Conservation (phyloP, 164 flowering plant species). For the Echeveria elegans region DNA sequence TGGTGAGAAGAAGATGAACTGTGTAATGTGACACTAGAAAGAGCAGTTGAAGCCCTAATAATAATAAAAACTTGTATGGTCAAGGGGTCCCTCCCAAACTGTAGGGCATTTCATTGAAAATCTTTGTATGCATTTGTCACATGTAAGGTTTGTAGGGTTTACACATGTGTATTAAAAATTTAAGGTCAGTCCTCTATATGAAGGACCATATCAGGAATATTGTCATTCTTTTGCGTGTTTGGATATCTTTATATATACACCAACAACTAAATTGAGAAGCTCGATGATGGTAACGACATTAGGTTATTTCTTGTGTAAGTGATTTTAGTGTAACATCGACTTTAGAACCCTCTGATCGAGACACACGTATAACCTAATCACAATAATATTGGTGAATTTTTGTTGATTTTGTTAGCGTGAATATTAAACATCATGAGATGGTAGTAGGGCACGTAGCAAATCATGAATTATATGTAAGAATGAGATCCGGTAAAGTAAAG, state of each 20-base stretch:
- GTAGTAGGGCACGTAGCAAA: neutral
- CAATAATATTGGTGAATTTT: conserved; percentile 5
- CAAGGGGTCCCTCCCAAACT: neutral
- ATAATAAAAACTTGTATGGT: neutral
- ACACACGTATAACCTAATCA: conserved; percentile 2
- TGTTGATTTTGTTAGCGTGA: conserved; percentile 1
- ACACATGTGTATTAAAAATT: neutral
- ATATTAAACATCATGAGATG: neutral
- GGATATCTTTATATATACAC: neutral
- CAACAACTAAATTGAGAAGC: neutral
- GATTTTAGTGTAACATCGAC: neutral
- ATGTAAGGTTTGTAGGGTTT: neutral
- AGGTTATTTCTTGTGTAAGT: conserved; percentile 2
- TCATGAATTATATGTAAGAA: neutral
- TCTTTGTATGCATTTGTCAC: neutral
- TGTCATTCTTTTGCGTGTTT: neutral
- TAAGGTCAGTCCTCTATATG: neutral
- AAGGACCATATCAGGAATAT: neutral
- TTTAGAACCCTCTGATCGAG: neutral
- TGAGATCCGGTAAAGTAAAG: neutral
- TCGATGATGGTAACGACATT: neutral
- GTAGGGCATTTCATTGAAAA: neutral
- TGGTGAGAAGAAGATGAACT: conserved; percentile 7
- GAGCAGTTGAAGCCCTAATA: neutral
- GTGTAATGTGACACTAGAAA: conserved; percentile 5